Evolutionary conservation across 1,284 basidiomycete genomes (phyloP), one percentile per base, ranked within the genome.

Genomic region (Ceratobasidium sp.): DNA sequence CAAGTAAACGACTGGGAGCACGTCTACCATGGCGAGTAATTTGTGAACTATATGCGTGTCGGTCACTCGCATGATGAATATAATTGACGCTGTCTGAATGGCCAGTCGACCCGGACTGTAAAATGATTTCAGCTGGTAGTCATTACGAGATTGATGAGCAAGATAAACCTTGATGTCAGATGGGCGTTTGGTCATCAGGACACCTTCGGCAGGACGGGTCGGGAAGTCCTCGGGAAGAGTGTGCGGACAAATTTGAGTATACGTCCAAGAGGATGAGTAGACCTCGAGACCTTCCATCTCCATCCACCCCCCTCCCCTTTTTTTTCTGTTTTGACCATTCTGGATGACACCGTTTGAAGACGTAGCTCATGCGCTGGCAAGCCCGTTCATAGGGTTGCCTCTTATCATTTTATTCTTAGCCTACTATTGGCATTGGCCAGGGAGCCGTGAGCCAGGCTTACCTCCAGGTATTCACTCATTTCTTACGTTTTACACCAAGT

Each of bases 351-450:
- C 33, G 12, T 65, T 70, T 16, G 54, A 57, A 27, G 54, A 70
- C 77, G 2, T 23, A 23, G 41, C 59, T 48, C 30, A 23, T n/a
- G 38, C 65, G 8, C 8, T 77, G 35, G 54, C 38, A 5, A 57
- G 18, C 23, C 52, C 54, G 14, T 38, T 27, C 20, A 30, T 57
- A 23, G 68, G 68, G 3, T 23, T 70, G 35, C 52, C 30, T 3
- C 12, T 70, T 12, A 33, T 57, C 6, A 35, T 38, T 7, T 16
- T 57, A 30, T 33, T 70, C 18, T 23, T 70, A 18, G 48, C 52
- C 1, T 70, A 70, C 23, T 38, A 33, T 23, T 70, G 68, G 68
- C 33, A 70, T 18, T 70, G 68, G 68, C 68, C 68, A 6, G 68
- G 68, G 10, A 70, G 68, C 33, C 68, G 68, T 52, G 27, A 33